Conservation (phyloP, 2,329 filamentous ascomycete genomes). For the Penicillium hesseltinei region DNA sequence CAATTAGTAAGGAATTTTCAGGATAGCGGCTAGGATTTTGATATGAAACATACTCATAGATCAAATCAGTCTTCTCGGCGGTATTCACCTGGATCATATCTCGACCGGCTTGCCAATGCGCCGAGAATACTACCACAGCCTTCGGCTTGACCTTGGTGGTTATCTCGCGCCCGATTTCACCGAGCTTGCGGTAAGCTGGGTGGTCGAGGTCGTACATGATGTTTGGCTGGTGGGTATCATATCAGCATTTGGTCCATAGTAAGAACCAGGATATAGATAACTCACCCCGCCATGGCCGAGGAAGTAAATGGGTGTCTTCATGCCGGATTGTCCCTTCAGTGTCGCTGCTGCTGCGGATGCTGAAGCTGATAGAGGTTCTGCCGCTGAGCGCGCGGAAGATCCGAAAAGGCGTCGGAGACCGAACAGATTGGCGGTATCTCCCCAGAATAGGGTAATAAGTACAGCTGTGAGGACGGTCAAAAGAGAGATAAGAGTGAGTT, state of each 20-base stretch:
- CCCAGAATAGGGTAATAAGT: constrained; percentile 18
- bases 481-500: constrained; percentile 18
- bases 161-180: constrained; percentile 67
- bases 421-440: constrained; percentile 30
- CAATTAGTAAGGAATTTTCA: background rate
- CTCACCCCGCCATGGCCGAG: constrained; percentile 50
- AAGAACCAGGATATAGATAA: background rate
- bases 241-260: background rate
- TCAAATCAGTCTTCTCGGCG: constrained; percentile 62
- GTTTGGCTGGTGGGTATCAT: constrained; percentile 46
- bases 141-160: constrained; percentile 67
- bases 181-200: constrained; percentile 64
- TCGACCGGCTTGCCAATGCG: constrained; percentile 66
- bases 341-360: constrained; percentile 3
- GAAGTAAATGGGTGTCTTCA: constrained; percentile 53
- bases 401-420: constrained; percentile 25
- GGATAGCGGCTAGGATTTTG: background rate
- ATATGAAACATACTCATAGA: constrained; percentile 59
- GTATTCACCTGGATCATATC: constrained; percentile 64
- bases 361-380: constrained; percentile 3
- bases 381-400: constrained; percentile 11
- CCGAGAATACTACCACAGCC: constrained; percentile 73
- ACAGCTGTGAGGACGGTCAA: constrained; percentile 22
- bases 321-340: constrained; percentile 7
- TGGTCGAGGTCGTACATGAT: constrained; percentile 68